Evolutionary conservation across 345 rosid species (phyloP).

Genomic region (Melastoma malabathricum): DNA sequence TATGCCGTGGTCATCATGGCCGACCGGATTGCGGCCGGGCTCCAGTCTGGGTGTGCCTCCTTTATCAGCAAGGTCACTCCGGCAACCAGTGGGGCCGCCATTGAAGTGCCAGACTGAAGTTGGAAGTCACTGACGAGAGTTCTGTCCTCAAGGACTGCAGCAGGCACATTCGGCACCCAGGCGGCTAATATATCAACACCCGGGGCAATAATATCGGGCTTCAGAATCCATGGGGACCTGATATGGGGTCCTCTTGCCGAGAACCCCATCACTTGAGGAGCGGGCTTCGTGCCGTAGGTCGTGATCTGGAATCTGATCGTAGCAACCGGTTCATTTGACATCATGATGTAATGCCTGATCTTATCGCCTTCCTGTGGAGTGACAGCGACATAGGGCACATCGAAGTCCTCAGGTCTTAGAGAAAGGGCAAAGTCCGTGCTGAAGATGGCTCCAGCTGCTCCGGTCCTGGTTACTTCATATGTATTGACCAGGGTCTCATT

Average conservation of each 20-base stretch:
- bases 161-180: conserved; percentile 27
- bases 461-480: conserved; percentile 7
- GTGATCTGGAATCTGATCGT: conserved; percentile 23
- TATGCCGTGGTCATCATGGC: conserved; percentile 39
- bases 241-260: conserved; percentile 29
- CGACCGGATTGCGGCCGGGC: conserved; percentile 29
- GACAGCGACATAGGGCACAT: conserved; percentile 16
- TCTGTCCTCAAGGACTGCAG: conserved; percentile 9
- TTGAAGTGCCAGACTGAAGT: conserved; percentile 26
- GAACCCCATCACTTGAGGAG: conserved; percentile 28
- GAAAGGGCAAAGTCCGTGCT: conserved; percentile 11
- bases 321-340: conserved; percentile 7
- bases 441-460: conserved; percentile 28
- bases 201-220: conserved; percentile 37
- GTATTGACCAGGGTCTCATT: not conserved
- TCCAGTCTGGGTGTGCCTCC: conserved; percentile 26
- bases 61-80: conserved; percentile 27
- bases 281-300: conserved; percentile 17
- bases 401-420: conserved; percentile 8
- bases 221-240: conserved; percentile 28
- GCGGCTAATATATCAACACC: conserved; percentile 32
- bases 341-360: conserved; percentile 16
- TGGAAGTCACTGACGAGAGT: conserved; percentile 24
- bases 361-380: conserved; percentile 11
- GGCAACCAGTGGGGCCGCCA: conserved; percentile 34